phyloP scores from a whole-genome alignment of 2,329 filamentous ascomycete species.

The Verticillium isaacii region DNA sequence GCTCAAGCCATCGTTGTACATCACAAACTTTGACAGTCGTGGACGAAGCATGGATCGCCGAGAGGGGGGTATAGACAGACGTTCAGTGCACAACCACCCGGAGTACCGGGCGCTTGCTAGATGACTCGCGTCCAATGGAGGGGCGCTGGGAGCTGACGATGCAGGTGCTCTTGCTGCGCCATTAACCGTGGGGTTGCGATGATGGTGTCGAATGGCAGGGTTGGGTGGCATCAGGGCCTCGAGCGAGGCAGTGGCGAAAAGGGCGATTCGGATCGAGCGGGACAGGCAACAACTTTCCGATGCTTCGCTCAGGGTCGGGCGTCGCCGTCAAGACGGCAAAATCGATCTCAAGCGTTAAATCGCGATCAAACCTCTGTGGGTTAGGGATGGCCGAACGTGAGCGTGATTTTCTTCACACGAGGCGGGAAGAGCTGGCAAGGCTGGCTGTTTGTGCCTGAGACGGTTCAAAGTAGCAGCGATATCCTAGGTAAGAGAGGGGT shows the following conservation, averaged over 20 bases:
- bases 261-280: background rate
- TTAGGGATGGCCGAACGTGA: background rate
- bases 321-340: background rate
- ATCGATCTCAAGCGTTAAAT: background rate
- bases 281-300: background rate
- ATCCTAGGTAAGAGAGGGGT: background rate
- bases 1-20: background rate
- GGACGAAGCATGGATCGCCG: background rate
- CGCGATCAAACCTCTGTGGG: background rate
- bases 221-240: background rate
- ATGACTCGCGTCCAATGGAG: background rate
- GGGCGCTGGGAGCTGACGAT: background rate
- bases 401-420: background rate
- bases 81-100: background rate
- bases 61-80: background rate
- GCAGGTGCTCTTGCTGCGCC: background rate
- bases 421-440: background rate
- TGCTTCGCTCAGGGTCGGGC: background rate
- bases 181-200: slow-evolving; percentile 1
- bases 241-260: background rate
- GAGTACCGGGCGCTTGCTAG: slow-evolving; percentile 1
- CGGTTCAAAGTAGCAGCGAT: background rate
- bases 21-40: background rate
- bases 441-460: background rate
- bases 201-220: background rate